These are phyloP conservation scores for Fistulina hepatica DNA, from an alignment of 1,284 basidiomycete species.

Conservation along the genomic window DNA sequence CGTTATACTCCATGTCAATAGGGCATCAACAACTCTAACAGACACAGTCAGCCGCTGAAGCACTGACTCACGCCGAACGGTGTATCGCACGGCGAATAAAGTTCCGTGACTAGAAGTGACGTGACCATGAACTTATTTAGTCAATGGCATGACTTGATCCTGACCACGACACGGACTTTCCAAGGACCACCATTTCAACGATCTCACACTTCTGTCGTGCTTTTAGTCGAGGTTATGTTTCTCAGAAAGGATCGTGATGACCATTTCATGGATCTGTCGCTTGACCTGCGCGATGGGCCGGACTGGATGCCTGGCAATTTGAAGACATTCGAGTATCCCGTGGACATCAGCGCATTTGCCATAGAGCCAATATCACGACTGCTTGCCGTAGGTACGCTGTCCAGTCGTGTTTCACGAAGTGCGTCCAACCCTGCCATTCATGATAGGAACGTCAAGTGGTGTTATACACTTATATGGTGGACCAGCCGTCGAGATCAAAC, in stretches of 20 bases:
- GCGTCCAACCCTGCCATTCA: background rate
- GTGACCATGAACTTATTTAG: too few species aligned
- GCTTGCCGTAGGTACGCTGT: slow-evolving; percentile 51
- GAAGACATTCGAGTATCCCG: slow-evolving; percentile 37
- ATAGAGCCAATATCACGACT: slow-evolving; percentile 65
- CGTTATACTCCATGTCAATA: too few species aligned
- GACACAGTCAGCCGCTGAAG: too few species aligned
- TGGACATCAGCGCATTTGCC: slow-evolving; percentile 51
- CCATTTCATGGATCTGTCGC: slow-evolving; percentile 39
- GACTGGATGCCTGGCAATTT: slow-evolving; percentile 47
- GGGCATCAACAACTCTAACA: too few species aligned
- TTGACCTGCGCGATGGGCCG: slow-evolving; percentile 40
- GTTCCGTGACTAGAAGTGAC: too few species aligned
- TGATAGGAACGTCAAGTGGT: slow-evolving; percentile 47
- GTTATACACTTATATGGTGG: slow-evolving; percentile 53
- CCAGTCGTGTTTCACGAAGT: background rate
- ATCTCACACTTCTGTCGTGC: too few species aligned
- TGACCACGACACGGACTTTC: too few species aligned
- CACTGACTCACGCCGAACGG: too few species aligned
- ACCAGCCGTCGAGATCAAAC: slow-evolving; percentile 45
- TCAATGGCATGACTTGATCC: too few species aligned
- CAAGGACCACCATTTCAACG: background rate
- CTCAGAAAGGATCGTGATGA: slow-evolving; percentile 24
- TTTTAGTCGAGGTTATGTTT: slow-evolving; percentile 29
- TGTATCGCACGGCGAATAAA: too few species aligned